These are phyloP conservation scores for Lobulomyces angularis DNA, from an alignment of 192 early-diverging fungal species.

Conservation along the genomic window DNA sequence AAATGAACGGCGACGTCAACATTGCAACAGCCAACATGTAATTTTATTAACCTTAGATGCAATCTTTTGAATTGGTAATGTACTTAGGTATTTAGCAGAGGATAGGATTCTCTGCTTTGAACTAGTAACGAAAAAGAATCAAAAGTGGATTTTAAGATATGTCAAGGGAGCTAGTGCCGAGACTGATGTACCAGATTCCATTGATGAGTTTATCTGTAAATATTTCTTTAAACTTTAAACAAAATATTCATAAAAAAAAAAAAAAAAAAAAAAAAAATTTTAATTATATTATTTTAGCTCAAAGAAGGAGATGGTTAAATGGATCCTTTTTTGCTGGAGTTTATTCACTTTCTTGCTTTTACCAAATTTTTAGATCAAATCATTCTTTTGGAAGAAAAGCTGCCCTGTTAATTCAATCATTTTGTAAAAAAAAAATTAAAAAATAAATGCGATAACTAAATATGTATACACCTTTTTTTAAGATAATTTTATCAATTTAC, in stretches of 20 bases:
- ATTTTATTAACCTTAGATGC: constrained; percentile 17
- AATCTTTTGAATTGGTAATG: constrained; percentile 13
- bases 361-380: constrained; percentile 27
- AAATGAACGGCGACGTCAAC: constrained; percentile 59
- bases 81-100: constrained; percentile 32
- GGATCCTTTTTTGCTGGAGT: constrained; percentile 44
- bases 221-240: constrained; percentile 2
- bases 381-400: constrained; percentile 24
- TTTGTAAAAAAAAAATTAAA: too few species aligned
- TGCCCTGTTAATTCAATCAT: constrained; percentile 24
- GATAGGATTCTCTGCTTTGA: too few species aligned
- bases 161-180: constrained; percentile 54
- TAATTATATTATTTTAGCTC: too few species aligned
- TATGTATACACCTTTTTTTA: too few species aligned
- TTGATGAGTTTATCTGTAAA: constrained; percentile 55
- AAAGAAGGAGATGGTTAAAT: constrained; percentile 51
- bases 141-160: not conserved
- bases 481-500: constrained; percentile 43
- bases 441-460: too few species aligned
- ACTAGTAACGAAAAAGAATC: not conserved
- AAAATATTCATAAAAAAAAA: too few species aligned
- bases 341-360: constrained; percentile 35
- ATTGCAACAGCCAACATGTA: constrained; percentile 91
- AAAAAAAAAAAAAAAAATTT: too few species aligned
- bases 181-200: constrained; percentile 67